Conservation (phyloP, 1,284 basidiomycete genomes). For the Chiua sp. region DNA sequence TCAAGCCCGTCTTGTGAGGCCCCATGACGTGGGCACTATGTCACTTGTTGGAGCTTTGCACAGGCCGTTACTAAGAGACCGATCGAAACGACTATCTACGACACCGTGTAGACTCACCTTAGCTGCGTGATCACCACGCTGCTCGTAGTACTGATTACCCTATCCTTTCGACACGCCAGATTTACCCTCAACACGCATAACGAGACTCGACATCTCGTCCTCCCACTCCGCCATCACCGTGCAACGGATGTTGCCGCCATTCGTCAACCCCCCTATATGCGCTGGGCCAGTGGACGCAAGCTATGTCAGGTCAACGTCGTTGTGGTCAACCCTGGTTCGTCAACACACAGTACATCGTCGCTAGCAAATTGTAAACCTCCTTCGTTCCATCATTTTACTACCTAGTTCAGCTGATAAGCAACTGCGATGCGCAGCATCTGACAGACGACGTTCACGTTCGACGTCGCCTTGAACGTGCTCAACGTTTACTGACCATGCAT, state of each 20-base stretch:
- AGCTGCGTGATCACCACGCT: too few species aligned
- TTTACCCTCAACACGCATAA: conserved; percentile 62
- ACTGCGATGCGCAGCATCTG: conserved; percentile 63
- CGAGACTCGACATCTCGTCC: conserved; percentile 70
- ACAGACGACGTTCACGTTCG: conserved; percentile 68
- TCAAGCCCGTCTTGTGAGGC: too few species aligned
- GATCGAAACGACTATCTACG: too few species aligned
- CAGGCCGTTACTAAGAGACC: too few species aligned
- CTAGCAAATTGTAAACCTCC: conserved; percentile 80
- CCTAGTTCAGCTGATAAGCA: conserved; percentile 8
- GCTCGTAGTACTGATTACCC: too few species aligned
- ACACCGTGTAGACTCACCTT: too few species aligned
- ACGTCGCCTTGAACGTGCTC: conserved; percentile 81
- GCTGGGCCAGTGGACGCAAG: conserved; percentile 76
- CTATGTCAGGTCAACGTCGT: conserved; percentile 88
- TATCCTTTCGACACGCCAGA: conserved; percentile 48
- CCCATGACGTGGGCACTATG: too few species aligned
- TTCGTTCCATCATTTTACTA: conserved; percentile 2
- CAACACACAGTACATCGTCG: conserved; percentile 82
- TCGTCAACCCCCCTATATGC: conserved; percentile 39
- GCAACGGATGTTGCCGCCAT: conserved; percentile 46
- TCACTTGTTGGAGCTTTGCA: too few species aligned
- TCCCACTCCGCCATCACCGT: conserved; percentile 58
- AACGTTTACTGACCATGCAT: conserved; percentile 84
- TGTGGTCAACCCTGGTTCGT: conserved; percentile 75